Evolutionary conservation across 1,139 yeast species (phyloP).

Genomic region (Geotrichum klebahnii): DNA sequence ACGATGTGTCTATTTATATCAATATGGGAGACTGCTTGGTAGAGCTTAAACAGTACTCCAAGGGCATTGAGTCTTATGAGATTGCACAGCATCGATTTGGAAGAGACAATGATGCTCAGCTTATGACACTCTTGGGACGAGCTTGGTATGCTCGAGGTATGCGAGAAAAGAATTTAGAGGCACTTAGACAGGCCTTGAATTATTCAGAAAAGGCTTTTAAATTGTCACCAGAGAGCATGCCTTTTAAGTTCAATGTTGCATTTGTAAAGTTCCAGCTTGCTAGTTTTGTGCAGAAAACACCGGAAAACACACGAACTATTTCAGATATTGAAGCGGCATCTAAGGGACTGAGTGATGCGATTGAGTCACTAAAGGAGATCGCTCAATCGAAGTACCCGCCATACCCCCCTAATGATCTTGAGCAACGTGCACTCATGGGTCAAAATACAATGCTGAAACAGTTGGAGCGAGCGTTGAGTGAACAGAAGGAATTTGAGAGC

Average conservation of each 20-base stretch:
- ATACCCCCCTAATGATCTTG: constrained; percentile 71
- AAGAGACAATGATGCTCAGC: constrained; percentile 58
- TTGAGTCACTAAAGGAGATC: constrained; percentile 55
- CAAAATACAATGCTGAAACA: constrained; percentile 68
- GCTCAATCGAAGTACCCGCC: constrained; percentile 63
- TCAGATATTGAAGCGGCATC: constrained; percentile 59
- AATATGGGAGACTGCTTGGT: constrained; percentile 85
- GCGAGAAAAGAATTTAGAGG: constrained; percentile 59
- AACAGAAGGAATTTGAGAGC: constrained; percentile 65
- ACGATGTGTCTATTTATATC: constrained; percentile 75
- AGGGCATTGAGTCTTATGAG: constrained; percentile 86
- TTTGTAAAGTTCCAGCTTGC: constrained; percentile 84
- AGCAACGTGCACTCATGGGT: constrained; percentile 82
- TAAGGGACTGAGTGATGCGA: constrained; percentile 59
- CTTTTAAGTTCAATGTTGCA: constrained; percentile 72
- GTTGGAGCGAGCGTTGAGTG: constrained; percentile 63
- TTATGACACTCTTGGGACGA: constrained; percentile 72
- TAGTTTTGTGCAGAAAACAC: constrained; percentile 66
- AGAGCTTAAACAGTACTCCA: constrained; percentile 75
- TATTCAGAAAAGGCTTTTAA: constrained; percentile 58
- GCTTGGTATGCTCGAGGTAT: constrained; percentile 87
- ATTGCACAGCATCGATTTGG: constrained; percentile 67
- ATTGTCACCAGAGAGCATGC: constrained; percentile 42
- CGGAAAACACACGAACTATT: constrained; percentile 56
- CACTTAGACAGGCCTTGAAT: constrained; percentile 58